Conservation (phyloP, 2,329 filamentous ascomycete species). For the Fusarium hainanense region DNA sequence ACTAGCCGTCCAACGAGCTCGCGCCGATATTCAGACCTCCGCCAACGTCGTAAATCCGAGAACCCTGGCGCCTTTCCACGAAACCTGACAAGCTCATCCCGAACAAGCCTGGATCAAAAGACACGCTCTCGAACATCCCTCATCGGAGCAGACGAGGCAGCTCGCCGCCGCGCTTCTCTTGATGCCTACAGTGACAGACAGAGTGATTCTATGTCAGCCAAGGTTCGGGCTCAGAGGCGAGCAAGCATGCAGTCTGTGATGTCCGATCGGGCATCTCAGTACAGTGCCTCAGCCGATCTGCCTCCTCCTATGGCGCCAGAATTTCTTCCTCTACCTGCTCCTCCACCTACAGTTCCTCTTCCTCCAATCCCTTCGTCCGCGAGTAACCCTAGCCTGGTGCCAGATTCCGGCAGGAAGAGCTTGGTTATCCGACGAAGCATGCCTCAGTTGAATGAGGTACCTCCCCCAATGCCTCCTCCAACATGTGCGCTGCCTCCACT, state of each 20-base stretch:
- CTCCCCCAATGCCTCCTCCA: constrained; percentile 66
- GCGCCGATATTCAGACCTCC: constrained; percentile 48
- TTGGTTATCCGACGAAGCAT: constrained; percentile 59
- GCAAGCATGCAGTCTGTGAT: constrained; percentile 47
- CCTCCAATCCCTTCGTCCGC: constrained; percentile 48
- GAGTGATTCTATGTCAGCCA: constrained; percentile 38
- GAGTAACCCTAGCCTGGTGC: constrained; percentile 38
- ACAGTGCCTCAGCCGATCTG: constrained; percentile 41
- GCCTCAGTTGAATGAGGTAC: constrained; percentile 62
- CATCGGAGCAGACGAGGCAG: constrained; percentile 29
- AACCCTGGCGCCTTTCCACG: constrained; percentile 20
- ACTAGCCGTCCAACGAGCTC: constrained; percentile 39
- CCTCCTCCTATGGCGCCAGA: constrained; percentile 42
- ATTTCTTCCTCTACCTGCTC: constrained; percentile 42
- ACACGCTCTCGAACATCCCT: constrained; percentile 39
- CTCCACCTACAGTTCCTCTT: constrained; percentile 48
- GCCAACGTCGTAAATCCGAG: constrained; percentile 47
- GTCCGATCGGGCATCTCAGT: constrained; percentile 42
- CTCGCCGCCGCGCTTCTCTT: constrained; percentile 50
- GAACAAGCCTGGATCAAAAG: constrained; percentile 31
- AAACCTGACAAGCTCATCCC: constrained; percentile 25
- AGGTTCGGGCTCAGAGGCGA: constrained; percentile 42
- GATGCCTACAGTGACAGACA: constrained; percentile 44
- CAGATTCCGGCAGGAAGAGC: constrained; percentile 38
- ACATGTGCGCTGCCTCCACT: constrained; percentile 66